Base-by-base conservation (phyloP, 2,329 filamentous ascomycete species). In the Alternaria ventricosa region DNA sequence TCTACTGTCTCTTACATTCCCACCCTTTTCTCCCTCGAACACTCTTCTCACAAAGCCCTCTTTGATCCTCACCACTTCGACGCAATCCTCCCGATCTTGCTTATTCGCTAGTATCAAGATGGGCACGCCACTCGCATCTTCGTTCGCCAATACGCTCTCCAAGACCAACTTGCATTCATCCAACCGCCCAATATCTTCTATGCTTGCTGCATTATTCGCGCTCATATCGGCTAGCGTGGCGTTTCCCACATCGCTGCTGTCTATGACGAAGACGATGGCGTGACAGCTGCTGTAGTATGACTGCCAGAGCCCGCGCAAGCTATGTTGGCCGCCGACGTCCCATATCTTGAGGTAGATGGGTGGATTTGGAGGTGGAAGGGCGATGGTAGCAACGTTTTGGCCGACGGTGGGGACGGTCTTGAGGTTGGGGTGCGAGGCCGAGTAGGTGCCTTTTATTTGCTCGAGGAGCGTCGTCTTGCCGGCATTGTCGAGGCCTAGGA, bases 321-420 rank as follows among this genome's bases (percentile, higher is more conserved):
- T 91, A 76, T 96, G 89, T 81, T 99, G 96, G 7, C 96, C 96
- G 68, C 96, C 96, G 1, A 99, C 93, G 78, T 99, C 96, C 96
- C 96, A 98, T 74, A 99, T 92, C 85, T 97, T 97, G 77, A 99
- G 86, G 84, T 98, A 97, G 89, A 97, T 95, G 80, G 97, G 93
- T 15, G 93, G 91, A 51, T 78, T 74, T 8, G 77, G 77, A 3
- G 75, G 74, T 1, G 77, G 75, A 23, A 98, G 87, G 22, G 92
- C 89, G 78, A 99, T 92, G 50, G 94, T 96, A 66, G 93, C 92
- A 68, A 98, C 94, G 82, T 98, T 98, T 80, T 98, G 96, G 69
- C 96, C 96, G 73, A 98, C 95, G 20, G 96, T 99, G 27, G 96
- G 96, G 8, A 98, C 95, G 47, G 95, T 97, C 79, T 96, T 94